A percentile compares a stretch with the other conserved stretches of the same genome.
These are phyloP conservation scores for Gilbertella persicaria DNA, from an alignment of 371 early-diverging fungal genomes.

Conservation along the genomic window DNA sequence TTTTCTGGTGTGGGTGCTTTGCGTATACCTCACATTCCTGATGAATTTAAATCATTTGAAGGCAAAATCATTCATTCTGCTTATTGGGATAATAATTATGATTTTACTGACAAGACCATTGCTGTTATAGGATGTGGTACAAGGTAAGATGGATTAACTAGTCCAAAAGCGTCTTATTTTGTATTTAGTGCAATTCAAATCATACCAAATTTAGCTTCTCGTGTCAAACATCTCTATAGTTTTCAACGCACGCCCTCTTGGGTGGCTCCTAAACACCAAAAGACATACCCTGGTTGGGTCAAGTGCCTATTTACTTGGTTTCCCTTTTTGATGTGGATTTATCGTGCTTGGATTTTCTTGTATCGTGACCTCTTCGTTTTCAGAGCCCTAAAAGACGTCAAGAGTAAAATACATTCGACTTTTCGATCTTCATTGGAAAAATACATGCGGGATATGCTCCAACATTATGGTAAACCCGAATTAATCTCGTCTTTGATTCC, in stretches of 20 bases:
- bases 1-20: constrained; percentile 39
- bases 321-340: constrained; percentile 37
- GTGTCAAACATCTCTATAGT: constrained; percentile 39
- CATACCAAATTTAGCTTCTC: constrained; percentile 40
- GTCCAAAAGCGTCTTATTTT: background rate
- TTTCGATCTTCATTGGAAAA: constrained; percentile 2
- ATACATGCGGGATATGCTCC: constrained; percentile 3
- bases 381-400: background rate
- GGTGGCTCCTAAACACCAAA: constrained; percentile 34
- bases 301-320: constrained; percentile 42
- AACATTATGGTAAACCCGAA: background rate
- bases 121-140: constrained; percentile 61
- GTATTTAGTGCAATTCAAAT: constrained; percentile 52
- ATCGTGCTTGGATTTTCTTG: constrained; percentile 17
- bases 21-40: constrained; percentile 52
- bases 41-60: constrained; percentile 46
- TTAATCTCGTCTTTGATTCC: constrained; percentile 40
- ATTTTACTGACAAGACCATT: constrained; percentile 51
- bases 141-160: constrained; percentile 45
- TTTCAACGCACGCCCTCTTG: constrained; percentile 56
- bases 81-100: constrained; percentile 48
- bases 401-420: no score
- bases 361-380: background rate
- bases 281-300: constrained; percentile 17
- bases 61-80: constrained; percentile 54